Evolutionary conservation across 2,329 filamentous ascomycete genomes (phyloP).

Genomic region (Trichoderma koningiopsis): DNA sequence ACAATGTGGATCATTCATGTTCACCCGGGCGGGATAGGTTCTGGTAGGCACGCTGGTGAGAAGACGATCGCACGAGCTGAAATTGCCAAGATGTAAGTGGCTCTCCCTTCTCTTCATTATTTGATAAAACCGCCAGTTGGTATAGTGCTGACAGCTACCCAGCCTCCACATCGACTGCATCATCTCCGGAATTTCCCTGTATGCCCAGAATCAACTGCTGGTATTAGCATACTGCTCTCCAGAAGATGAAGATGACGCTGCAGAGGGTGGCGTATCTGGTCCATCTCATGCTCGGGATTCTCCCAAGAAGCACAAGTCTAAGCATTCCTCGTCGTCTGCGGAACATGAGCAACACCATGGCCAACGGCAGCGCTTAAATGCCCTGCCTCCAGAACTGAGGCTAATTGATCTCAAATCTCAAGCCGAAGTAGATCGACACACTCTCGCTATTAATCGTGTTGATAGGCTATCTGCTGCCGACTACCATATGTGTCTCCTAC

Average conservation of each 20-base stretch:
- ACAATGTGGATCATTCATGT: conserved; percentile 96
- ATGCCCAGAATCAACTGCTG: conserved; percentile 87
- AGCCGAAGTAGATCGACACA: conserved; percentile 84
- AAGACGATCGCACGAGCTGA: conserved; percentile 78
- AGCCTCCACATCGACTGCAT: conserved; percentile 96
- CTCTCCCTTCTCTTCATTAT: neutral
- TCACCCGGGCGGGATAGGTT: conserved; percentile 69
- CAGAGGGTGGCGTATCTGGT: conserved; percentile 38
- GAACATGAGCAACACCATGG: conserved; percentile 65
- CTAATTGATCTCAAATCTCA: conserved; percentile 88
- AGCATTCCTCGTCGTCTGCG: conserved; percentile 50
- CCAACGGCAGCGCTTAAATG: conserved; percentile 72
- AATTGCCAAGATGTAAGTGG: conserved; percentile 82
- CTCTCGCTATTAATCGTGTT: conserved; percentile 80
- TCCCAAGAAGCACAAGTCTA: conserved; percentile 45
- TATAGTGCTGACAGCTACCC: neutral
- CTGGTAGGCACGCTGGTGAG: conserved; percentile 68
- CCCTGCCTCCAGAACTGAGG: conserved; percentile 82
- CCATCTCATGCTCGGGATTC: conserved; percentile 29
- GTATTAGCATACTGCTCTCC: conserved; percentile 87
- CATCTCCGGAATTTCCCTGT: conserved; percentile 94
- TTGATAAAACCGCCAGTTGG: neutral
- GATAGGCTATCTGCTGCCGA: conserved; percentile 85
- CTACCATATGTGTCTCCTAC: conserved; percentile 85
- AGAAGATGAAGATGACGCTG: conserved; percentile 66